Conservation (phyloP, 805 yeast species). For the Schizosaccharomyces lindneri region DNA sequence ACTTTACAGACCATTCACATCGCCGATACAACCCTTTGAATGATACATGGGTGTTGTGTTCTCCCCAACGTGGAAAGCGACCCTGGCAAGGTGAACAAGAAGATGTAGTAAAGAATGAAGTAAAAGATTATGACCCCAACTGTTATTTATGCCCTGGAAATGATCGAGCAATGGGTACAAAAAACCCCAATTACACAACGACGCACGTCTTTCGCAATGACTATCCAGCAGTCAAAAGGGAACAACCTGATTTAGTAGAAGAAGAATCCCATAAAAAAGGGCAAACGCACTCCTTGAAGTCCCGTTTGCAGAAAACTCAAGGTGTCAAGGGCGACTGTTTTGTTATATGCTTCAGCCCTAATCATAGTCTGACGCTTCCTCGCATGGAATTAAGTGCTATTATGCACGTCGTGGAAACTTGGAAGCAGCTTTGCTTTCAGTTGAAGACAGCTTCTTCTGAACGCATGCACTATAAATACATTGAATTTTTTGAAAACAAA, state of each 20-base stretch:
- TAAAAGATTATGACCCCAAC: constrained; percentile 34
- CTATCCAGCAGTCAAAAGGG: constrained; percentile 40
- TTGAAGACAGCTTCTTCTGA: constrained; percentile 18
- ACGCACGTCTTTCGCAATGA: constrained; percentile 45
- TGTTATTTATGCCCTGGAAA: constrained; percentile 58
- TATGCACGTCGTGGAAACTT: constrained; percentile 27
- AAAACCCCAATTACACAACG: constrained; percentile 29
- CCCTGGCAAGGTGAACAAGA: constrained; percentile 68
- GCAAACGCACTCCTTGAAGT: constrained; percentile 6
- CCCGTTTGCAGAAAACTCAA: constrained; percentile 24
- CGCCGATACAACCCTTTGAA: constrained; percentile 46
- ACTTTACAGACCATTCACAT: constrained; percentile 21
- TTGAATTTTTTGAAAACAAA: constrained; percentile 55
- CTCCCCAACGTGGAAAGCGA: constrained; percentile 54
- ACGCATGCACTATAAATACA: constrained; percentile 22
- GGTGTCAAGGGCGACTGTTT: constrained; percentile 44
- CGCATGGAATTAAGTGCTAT: constrained; percentile 26
- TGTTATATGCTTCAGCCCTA: constrained; percentile 50
- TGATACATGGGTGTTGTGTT: constrained; percentile 42
- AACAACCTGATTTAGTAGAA: constrained; percentile 23
- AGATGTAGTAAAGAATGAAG: constrained; percentile 17
- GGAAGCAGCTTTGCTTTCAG: constrained; percentile 29
- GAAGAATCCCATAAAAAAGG: constrained; percentile 3
- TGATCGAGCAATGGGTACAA: constrained; percentile 33
- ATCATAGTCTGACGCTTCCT: constrained; percentile 28